Evolutionary conservation across 2,329 filamentous ascomycete species (phyloP).

Genomic region (Xylariaceae sp.): DNA sequence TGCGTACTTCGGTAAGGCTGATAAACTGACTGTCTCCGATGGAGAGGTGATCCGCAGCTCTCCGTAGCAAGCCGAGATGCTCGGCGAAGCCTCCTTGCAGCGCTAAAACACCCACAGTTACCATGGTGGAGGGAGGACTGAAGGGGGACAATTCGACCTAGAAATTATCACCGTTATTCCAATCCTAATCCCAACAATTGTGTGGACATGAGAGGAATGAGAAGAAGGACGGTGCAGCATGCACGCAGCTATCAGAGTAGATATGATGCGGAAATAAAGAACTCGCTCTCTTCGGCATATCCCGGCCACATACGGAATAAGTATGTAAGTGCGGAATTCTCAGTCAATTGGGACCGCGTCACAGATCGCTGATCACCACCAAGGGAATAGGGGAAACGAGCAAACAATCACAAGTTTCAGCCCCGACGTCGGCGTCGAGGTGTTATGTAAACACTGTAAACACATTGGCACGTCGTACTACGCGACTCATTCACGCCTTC

Average conservation of each 20-base stretch:
- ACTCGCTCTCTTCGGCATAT: constrained; percentile 4
- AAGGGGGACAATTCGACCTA: no score
- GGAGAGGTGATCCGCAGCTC: constrained; percentile 63
- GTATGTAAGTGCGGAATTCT: constrained; percentile 3
- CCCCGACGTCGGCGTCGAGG: constrained; percentile 20
- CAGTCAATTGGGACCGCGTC: no score
- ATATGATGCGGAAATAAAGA: constrained; percentile 7
- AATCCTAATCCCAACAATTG: no score
- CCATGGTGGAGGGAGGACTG: constrained; percentile 28
- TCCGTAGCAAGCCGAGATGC: constrained; percentile 77
- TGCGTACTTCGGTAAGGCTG: constrained; percentile 77
- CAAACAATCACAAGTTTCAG: no score
- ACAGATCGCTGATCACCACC: neutral
- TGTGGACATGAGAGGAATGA: neutral
- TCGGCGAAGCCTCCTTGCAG: constrained; percentile 94
- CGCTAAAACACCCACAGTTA: constrained; percentile 69
- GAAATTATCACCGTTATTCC: no score
- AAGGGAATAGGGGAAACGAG: neutral
- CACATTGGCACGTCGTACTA: neutral
- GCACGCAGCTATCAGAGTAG: neutral
- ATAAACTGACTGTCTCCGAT: constrained; percentile 3
- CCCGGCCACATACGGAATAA: constrained; percentile 21
- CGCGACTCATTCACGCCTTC: neutral
- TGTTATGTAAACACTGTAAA: constrained; percentile 10
- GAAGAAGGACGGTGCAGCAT: neutral